Evolutionary conservation across 2,329 filamentous ascomycete genomes (phyloP), one percentile per base, ranked within the genome.

Genomic region (Metarhizium rileyi): DNA sequence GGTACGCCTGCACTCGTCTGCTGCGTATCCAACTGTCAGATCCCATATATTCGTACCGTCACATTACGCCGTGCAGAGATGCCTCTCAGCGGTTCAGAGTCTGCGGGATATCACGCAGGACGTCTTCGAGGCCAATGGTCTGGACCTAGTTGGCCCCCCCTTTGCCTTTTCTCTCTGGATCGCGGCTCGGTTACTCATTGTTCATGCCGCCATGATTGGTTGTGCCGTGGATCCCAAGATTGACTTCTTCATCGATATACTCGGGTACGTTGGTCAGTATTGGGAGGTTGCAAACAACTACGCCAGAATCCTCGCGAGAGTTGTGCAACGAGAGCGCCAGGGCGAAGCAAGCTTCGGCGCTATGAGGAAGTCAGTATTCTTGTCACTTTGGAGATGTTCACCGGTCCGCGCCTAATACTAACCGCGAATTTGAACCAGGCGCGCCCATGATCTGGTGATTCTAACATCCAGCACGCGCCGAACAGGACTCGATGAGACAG

Each of bases 141-240:
- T 72, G 14, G 68, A 72, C 38, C 62, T 71, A 1, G 61, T 72
- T 0, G 70, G 70, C 0, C 70, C 70, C 0, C 70, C 69, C 0
- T 72, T 72, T 53, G 69, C 70, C 0, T 71, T 72, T n/a, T 65
- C 68, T 0, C 62, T 72, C 0, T 72, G 70, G 70, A 67, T 71
- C 2, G 68, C 69, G 2, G 70, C 67, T 1, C 57, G 70, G 14
- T 44, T 72, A 5, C 54, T 72, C 9, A 50, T 72, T 9, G 68
- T 72, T 5, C 68, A 72, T 43, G 67, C 70, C 0, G 67, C 70
- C 2, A 64, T 66, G 0, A 61, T 65, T 1, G 66, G 68, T 3
- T 62, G 63, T 16, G 53, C 61, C 0, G 61, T 71, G 1, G 68
- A 72, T 23, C 57, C 64, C 0, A 64, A 66, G 47, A 67, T 72